phyloP scores from a whole-genome alignment of 169 alveolate species.

The Prorocentrum cordatum region DNA sequence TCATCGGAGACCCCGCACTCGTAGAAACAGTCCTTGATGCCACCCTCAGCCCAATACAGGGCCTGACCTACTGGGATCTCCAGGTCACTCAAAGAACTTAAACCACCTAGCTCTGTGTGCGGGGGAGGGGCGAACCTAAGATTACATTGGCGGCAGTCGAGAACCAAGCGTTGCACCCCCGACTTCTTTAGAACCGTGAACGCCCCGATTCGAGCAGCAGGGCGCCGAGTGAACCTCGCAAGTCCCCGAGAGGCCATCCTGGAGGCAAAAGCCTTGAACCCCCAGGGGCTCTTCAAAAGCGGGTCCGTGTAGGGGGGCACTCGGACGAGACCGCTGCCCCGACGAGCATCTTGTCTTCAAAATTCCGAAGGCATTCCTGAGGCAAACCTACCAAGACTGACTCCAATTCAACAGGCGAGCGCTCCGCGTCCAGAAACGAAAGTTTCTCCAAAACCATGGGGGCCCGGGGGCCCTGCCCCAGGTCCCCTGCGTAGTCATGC shows the following conservation, averaged over 20 bases:
- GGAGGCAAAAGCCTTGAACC: neutral
- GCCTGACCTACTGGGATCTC: neutral
- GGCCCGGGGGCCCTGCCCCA: conserved; percentile 1
- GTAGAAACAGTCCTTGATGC: conserved; percentile 8
- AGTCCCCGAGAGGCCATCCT: neutral
- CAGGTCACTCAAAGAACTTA: neutral
- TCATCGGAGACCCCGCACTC: neutral
- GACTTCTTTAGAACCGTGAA: neutral
- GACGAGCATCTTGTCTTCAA: conserved; percentile 4
- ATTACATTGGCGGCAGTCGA: neutral
- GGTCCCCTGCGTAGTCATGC: neutral
- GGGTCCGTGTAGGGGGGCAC: neutral
- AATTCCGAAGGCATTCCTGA: neutral
- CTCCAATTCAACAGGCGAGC: neutral
- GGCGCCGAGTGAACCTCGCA: neutral
- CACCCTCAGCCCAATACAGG: neutral
- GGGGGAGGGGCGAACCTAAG: neutral
- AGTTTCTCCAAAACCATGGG: neutral
- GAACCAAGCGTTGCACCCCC: neutral
- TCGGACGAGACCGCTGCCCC: neutral
- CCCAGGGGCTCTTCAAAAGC: neutral
- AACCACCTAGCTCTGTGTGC: neutral
- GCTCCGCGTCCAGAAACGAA: neutral
- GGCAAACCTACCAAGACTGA: neutral
- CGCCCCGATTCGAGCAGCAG: neutral